These are phyloP conservation scores for Ploettnerulaceae sp. DNA, from an alignment of 2,329 filamentous ascomycete genomes.

Conservation along the genomic window DNA sequence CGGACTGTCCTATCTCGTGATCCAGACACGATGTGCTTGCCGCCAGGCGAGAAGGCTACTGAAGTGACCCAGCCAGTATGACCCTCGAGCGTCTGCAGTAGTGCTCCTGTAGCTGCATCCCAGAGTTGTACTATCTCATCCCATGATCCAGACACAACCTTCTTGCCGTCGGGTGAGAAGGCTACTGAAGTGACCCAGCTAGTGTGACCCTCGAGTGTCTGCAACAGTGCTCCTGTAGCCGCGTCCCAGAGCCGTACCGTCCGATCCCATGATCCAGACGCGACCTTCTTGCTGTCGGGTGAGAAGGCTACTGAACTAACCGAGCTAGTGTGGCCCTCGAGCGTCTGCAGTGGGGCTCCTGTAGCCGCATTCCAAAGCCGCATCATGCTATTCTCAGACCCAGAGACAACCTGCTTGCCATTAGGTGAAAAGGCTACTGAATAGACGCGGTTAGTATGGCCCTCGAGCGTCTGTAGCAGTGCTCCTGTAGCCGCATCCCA, in stretches of 20 bases:
- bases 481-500: conserved; percentile 13
- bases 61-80: conserved; percentile 2
- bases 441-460: too few species aligned
- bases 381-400: conserved; percentile 6
- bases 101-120: conserved; percentile 4
- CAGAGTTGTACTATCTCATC: conserved; percentile 9
- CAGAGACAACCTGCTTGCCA: too few species aligned
- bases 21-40: conserved; percentile 2
- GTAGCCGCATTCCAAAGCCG: conserved; percentile 14
- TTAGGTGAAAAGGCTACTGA: too few species aligned
- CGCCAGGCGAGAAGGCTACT: conserved; percentile 15
- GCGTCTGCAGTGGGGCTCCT: conserved; percentile 10
- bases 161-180: conserved; percentile 12
- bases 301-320: conserved; percentile 19
- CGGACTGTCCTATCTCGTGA: not conserved
- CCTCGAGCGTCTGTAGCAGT: too few species aligned
- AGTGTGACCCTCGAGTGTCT: conserved; percentile 11
- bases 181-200: conserved; percentile 3
- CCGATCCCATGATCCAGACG: conserved; percentile 7
- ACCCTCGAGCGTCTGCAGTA: conserved; percentile 10
- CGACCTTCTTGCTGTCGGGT: conserved; percentile 6
- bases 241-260: conserved; percentile 12
- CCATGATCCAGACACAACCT: conserved; percentile 5
- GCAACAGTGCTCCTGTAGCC: not conserved
- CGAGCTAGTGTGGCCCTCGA: conserved; percentile 12